These are phyloP conservation scores for Penicillium oxalicum DNA, from an alignment of 2,329 filamentous ascomycete species.

Conservation along the genomic window DNA sequence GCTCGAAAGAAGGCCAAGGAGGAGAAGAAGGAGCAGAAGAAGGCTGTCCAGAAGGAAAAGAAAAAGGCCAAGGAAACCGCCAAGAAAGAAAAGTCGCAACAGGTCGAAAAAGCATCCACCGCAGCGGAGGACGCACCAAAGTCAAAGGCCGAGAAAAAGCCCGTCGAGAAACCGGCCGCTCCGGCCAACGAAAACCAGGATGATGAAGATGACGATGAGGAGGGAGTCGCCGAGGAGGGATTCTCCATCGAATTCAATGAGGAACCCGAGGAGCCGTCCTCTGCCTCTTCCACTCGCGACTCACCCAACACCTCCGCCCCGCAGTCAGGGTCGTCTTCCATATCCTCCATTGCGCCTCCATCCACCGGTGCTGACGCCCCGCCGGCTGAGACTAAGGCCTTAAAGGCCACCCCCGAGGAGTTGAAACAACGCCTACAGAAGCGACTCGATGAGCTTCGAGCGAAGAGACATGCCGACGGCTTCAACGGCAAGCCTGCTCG, in stretches of 20 bases:
- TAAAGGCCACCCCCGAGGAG: constrained; percentile 64
- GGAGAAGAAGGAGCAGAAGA: constrained; percentile 43
- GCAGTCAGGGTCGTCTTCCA: constrained; percentile 57
- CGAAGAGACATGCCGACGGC: constrained; percentile 79
- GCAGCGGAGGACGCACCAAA: constrained; percentile 19
- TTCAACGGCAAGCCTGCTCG: constrained; percentile 73
- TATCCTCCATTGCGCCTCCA: constrained; percentile 57
- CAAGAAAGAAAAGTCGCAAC: constrained; percentile 30
- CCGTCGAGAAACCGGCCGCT: constrained; percentile 15
- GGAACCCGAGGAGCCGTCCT: constrained; percentile 34
- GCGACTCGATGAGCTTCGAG: constrained; percentile 77
- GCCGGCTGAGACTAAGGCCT: constrained; percentile 50
- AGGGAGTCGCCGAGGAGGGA: constrained; percentile 44
- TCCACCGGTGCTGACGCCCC: constrained; percentile 25
- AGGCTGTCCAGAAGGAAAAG: constrained; percentile 46
- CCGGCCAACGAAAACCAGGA: constrained; percentile 23
- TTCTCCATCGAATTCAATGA: constrained; percentile 45
- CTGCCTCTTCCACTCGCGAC: constrained; percentile 45
- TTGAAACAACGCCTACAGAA: constrained; percentile 73
- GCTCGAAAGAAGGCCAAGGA: constrained; percentile 34
- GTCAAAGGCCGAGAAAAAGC: constrained; percentile 13
- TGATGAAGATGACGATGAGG: constrained; percentile 27
- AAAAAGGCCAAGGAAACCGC: constrained; percentile 40
- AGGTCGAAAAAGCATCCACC: constrained; percentile 19
- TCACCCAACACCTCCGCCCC: constrained; percentile 56